Percentiles rank a stretch among this genome's conserved stretches.
phyloP scores from a whole-genome alignment of 257 asterid species.

The Mentha longifolia region DNA sequence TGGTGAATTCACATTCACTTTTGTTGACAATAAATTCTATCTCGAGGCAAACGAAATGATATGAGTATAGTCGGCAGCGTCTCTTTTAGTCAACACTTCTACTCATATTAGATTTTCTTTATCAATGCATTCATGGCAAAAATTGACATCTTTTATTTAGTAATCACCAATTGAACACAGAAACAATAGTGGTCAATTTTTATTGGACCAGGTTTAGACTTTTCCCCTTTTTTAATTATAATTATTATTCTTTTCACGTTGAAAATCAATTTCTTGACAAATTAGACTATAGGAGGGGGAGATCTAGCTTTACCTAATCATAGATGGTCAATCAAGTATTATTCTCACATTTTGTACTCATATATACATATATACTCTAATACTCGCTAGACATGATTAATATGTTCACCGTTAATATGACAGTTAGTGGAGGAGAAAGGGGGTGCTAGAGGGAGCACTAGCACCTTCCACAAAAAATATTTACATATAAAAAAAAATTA shows the following conservation, averaged over 20 bases:
- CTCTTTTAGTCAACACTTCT: conserved; percentile 1
- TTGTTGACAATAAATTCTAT: neutral
- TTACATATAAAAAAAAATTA: too few species aligned
- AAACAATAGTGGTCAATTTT: neutral
- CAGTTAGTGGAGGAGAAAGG: too few species aligned
- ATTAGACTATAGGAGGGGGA: neutral
- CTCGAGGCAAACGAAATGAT: neutral
- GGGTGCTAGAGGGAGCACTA: too few species aligned
- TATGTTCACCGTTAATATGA: too few species aligned
- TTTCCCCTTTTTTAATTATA: neutral
- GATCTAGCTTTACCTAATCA: neutral
- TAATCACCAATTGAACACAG: neutral
- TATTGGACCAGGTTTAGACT: neutral
- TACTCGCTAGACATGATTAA: too few species aligned
- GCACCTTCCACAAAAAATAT: too few species aligned
- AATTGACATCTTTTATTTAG: conserved; percentile 1
- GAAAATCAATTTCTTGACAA: neutral
- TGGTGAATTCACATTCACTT: neutral
- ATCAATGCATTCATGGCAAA: neutral
- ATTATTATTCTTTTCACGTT: neutral
- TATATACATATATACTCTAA: too few species aligned
- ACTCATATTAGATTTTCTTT: neutral
- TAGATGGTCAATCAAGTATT: neutral
- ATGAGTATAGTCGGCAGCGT: conserved; percentile 18
- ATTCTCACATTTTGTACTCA: too few species aligned